Percentiles rank a stretch among this genome's conserved stretches.
These are phyloP conservation scores for Lactifluus hygrophoroides DNA, from an alignment of 768 basidiomycete genomes.

Conservation along the genomic window DNA sequence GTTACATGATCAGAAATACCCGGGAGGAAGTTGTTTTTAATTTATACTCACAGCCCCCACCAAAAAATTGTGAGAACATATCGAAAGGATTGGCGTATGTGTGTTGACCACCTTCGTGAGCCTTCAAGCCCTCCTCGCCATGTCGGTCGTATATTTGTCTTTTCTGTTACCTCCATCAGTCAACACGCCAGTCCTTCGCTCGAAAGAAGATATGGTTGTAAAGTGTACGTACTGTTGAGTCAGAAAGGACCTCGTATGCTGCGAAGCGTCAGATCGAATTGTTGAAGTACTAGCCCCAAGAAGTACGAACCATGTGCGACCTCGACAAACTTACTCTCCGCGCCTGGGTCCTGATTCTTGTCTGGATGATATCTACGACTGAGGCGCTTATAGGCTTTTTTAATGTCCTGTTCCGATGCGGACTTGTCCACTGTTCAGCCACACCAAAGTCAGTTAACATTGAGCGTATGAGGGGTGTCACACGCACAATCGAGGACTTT, in stretches of 20 bases:
- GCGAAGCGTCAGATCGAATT: constrained; percentile 5
- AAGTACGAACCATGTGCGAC: constrained; percentile 68
- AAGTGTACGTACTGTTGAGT: constrained; percentile 45
- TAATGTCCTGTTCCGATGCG: constrained; percentile 82
- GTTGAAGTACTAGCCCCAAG: background rate
- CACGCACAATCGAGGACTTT: constrained; percentile 72
- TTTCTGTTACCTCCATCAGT: constrained; percentile 77
- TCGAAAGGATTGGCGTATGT: constrained; percentile 83
- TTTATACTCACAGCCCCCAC: constrained; percentile 61
- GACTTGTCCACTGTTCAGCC: constrained; percentile 48
- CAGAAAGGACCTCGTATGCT: constrained; percentile 96
- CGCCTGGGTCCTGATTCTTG: constrained; percentile 81
- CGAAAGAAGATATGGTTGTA: constrained; percentile 20
- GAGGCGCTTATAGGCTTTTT: constrained; percentile 84
- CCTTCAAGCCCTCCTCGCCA: constrained; percentile 92
- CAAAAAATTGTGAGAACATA: constrained; percentile 90
- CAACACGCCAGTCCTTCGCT: background rate
- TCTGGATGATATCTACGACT: constrained; percentile 91
- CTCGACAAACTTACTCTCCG: constrained; percentile 83
- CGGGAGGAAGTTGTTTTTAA: too few species aligned
- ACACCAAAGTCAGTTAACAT: constrained; percentile 20
- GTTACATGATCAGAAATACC: too few species aligned
- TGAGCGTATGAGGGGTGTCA: constrained; percentile 27
- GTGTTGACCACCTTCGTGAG: constrained; percentile 80
- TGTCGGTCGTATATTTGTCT: constrained; percentile 88